Evolutionary conservation across 306 rosid genomes (phyloP), one percentile per base, ranked within the genome.

Genomic region (Mimosa pudica): DNA sequence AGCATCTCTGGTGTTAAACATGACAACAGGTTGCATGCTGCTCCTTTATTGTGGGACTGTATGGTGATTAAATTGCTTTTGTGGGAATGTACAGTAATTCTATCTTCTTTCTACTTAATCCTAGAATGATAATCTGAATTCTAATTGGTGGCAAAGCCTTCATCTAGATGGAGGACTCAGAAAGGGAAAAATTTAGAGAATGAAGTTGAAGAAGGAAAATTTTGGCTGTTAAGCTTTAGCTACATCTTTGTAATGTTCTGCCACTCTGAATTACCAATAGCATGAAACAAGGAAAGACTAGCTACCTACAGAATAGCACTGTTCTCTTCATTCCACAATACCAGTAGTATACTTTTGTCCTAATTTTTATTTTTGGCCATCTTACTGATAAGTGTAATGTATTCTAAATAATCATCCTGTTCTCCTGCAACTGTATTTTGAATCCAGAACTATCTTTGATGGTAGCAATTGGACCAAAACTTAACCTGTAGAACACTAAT

Each of bases 311-410:
- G 52, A 65, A 63, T 79, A 73, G 76, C 54, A 70, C 7, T 75
- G 73, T 54, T 66, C 61, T 66, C 80, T 76, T 65, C 78, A 73
- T 83, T 71, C 80, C 71, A 38, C 45, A 17, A n/a, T 79, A n/a
- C 45, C 83, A 81, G 73, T 69, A 4, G 38, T 52, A 51, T 75
- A 33, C 60, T 75, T 75, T 71, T 77, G 70, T 48, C 77, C 63
- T 47, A 20, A n/a, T 2, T 46, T 13, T 24, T 45, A 49, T 68
- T 77, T 57, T 42, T 57, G 67, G 82, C 65, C 79, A 73, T 65
- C 36, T 64, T 74, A 73, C 14, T 42, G 82, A 41, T 75, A 10
- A 5, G 24, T 63, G 60, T 74, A 52, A 71, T 82, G 69, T 75
- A 79, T 17, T 79, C 57, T 79, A 76, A 66, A 79, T 80, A 76